These are phyloP conservation scores for Guyanaporus albipodus DNA, from an alignment of 768 basidiomycete genomes.

Conservation along the genomic window DNA sequence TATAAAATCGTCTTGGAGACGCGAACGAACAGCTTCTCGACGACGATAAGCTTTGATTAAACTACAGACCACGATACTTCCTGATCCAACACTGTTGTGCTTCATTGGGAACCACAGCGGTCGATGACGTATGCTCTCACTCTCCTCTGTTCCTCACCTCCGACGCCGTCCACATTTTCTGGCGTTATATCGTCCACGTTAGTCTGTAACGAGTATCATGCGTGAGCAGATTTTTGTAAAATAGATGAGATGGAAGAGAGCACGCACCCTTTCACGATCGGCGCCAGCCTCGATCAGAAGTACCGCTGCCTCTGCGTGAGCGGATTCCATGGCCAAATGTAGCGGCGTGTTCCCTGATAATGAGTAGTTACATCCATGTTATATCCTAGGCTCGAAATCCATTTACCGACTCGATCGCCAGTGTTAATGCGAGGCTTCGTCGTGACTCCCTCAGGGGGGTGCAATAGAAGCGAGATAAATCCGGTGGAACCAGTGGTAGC, in stretches of 20 bases:
- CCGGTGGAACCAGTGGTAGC: conserved; percentile 92
- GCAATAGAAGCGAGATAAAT: conserved; percentile 82
- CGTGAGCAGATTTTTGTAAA: conserved; percentile 1
- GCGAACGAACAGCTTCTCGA: neutral
- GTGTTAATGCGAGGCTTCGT: conserved; percentile 83
- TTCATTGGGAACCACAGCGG: conserved; percentile 50
- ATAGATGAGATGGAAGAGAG: neutral
- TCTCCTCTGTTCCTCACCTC: conserved; percentile 79
- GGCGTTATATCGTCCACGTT: conserved; percentile 85
- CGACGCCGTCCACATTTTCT: conserved; percentile 86
- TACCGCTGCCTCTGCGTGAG: conserved; percentile 87
- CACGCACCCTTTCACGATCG: conserved; percentile 79
- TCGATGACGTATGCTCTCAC: conserved; percentile 75
- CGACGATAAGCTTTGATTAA: neutral
- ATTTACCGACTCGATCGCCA: conserved; percentile 69
- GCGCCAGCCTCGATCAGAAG: conserved; percentile 93
- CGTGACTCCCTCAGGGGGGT: conserved; percentile 65
- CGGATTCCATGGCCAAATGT: conserved; percentile 96
- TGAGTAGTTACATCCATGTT: conserved; percentile 1
- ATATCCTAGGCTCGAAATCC: neutral
- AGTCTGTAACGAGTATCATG: conserved; percentile 40
- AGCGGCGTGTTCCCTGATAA: conserved; percentile 86
- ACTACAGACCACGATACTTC: neutral
- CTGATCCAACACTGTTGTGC: neutral
- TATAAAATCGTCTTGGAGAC: neutral